A percentile compares a stretch with the other conserved stretches of the same genome.
Conservation (phyloP, 768 basidiomycete genomes). For the Hebeloma cylindrosporum region DNA sequence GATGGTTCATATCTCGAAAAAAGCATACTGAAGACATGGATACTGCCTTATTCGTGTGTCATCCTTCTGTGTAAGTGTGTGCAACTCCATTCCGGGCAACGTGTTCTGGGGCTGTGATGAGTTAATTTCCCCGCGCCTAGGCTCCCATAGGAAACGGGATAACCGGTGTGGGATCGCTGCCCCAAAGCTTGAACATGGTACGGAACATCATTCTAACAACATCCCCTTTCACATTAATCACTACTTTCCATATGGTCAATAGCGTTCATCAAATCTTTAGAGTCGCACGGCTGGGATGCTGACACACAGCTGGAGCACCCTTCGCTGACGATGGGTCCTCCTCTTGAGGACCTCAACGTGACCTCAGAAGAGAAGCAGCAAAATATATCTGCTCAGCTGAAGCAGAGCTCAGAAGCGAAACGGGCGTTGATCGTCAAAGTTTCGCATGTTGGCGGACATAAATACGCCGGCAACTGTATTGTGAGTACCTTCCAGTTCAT, state of each 20-base stretch:
- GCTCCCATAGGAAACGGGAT: constrained; percentile 92
- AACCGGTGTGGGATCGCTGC: constrained; percentile 90
- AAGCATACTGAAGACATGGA: constrained; percentile 62
- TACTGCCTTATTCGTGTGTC: constrained; percentile 86
- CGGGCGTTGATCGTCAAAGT: constrained; percentile 82
- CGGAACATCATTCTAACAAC: constrained; percentile 29
- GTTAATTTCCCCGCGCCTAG: constrained; percentile 38
- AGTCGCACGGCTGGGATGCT: constrained; percentile 70
- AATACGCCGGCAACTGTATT: constrained; percentile 87
- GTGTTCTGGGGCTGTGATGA: background rate
- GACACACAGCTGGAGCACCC: constrained; percentile 72
- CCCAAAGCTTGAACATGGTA: constrained; percentile 77
- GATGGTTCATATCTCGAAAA: constrained; percentile 44
- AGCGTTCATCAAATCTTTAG: constrained; percentile 67
- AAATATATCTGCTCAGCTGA: constrained; percentile 51
- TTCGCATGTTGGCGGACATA: constrained; percentile 93
- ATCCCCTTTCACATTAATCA: constrained; percentile 9
- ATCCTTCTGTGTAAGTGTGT: constrained; percentile 80
- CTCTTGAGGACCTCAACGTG: constrained; percentile 61
- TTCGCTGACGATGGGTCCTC: constrained; percentile 42
- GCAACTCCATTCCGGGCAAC: constrained; percentile 4
- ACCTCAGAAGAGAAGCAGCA: constrained; percentile 54
- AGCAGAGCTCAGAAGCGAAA: constrained; percentile 54
- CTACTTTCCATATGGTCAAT: constrained; percentile 12
- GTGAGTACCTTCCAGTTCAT: constrained; percentile 56